Conservation (phyloP, 257 asterid species). For the Solanum stenotomum region DNA sequence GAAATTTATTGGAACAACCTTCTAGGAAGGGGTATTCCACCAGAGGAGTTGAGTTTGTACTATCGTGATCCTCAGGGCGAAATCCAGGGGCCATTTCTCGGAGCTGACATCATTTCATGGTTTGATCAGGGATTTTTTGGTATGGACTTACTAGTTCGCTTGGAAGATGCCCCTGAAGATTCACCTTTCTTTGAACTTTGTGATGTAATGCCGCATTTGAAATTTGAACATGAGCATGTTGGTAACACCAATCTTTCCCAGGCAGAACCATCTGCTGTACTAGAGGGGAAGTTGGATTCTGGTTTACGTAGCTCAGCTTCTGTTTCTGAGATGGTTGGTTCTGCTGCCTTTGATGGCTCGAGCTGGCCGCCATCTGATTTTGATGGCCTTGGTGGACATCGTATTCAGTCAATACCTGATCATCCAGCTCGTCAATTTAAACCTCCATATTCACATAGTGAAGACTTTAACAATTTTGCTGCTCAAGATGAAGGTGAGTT, state of each 20-base stretch:
- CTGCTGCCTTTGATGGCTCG: conserved; percentile 29
- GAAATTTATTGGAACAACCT: conserved; percentile 14
- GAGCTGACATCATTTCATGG: conserved; percentile 88
- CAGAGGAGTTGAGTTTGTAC: conserved; percentile 74
- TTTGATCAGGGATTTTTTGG: conserved; percentile 96
- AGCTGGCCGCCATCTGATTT: conserved; percentile 50
- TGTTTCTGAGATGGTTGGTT: conserved; percentile 26
- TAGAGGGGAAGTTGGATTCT: conserved; percentile 42
- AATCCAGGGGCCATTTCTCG: conserved; percentile 92
- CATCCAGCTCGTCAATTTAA: background rate
- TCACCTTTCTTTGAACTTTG: conserved; percentile 69
- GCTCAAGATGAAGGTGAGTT: conserved; percentile 63
- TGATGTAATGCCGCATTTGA: conserved; percentile 87
- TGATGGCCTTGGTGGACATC: conserved; percentile 35
- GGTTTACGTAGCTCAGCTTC: conserved; percentile 20
- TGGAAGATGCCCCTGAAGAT: conserved; percentile 57
- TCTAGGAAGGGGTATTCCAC: conserved; percentile 14
- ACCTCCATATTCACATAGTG: conserved; percentile 31
- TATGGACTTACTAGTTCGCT: conserved; percentile 78
- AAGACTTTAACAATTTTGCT: conserved; percentile 34
- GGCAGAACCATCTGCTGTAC: conserved; percentile 29
- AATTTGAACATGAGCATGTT: conserved; percentile 28
- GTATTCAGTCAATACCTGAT: conserved; percentile 34
- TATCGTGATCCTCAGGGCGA: conserved; percentile 94
- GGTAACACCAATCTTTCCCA: conserved; percentile 23